Evolutionary conservation across 202 grass and related monocot genomes (phyloP).

Genomic region (Musa balbisiana): DNA sequence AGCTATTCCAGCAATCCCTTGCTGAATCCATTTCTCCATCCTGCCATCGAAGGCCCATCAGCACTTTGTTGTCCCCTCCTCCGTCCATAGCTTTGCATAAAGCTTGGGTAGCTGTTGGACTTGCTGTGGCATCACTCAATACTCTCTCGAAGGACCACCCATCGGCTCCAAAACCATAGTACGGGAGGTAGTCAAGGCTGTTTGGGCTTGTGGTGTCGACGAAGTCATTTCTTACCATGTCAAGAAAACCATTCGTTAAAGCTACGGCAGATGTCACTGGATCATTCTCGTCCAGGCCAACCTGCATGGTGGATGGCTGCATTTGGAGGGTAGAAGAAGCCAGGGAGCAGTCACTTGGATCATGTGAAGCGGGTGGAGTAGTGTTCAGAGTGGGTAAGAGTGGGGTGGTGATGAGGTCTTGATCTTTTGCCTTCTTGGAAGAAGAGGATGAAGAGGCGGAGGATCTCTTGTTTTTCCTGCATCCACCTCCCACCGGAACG

Average conservation of each 20-base stretch:
- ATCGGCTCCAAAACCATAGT: too few relatives aligned
- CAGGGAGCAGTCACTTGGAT: conserved; percentile 6
- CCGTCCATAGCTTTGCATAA: neutral
- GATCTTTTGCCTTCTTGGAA: neutral
- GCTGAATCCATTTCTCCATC: conserved; percentile 11
- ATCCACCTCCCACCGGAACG: conserved; percentile 20
- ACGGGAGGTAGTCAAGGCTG: too few relatives aligned
- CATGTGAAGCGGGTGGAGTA: neutral
- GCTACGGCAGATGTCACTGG: neutral
- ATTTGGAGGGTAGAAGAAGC: neutral
- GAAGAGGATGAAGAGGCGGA: conserved; percentile 5
- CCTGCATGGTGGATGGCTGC: neutral
- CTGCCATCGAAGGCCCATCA: conserved; percentile 23
- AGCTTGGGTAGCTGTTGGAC: neutral
- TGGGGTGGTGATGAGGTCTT: neutral
- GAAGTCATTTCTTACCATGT: conserved; percentile 16
- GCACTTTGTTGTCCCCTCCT: neutral
- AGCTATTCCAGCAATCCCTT: conserved; percentile 8
- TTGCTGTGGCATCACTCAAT: neutral
- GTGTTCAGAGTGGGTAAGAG: neutral
- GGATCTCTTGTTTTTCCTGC: conserved; percentile 20
- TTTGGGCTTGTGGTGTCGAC: neutral
- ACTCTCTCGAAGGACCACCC: too few relatives aligned
- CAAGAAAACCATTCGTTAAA: neutral
- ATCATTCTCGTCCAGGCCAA: neutral